Evolutionary conservation across 2,329 filamentous ascomycete genomes (phyloP).

Genomic region (Didymella sp.): DNA sequence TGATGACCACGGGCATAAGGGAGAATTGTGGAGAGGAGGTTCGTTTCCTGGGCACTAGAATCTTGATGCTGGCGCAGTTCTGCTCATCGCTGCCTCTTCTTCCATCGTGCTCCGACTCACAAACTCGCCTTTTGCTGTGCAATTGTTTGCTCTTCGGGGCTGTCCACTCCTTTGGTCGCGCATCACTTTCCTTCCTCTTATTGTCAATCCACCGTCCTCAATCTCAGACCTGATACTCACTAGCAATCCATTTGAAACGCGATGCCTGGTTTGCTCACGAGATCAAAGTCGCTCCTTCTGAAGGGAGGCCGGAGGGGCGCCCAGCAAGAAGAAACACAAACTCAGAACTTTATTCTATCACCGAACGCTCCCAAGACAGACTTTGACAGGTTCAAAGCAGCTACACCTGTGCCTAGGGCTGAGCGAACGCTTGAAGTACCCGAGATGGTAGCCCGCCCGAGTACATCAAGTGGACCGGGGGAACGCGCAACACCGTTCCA

Average conservation of each 20-base stretch:
- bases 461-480: constrained; percentile 44
- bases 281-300: constrained; percentile 49
- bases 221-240: constrained; percentile 41
- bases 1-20: constrained; percentile 40
- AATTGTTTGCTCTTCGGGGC: constrained; percentile 47
- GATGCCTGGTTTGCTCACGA: constrained; percentile 48
- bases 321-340: constrained; percentile 34
- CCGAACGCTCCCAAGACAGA: constrained; percentile 33
- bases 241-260: constrained; percentile 47
- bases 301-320: constrained; percentile 41
- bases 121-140: constrained; percentile 27
- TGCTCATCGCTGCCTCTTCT: constrained; percentile 29
- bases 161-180: constrained; percentile 50
- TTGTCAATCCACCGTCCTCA: constrained; percentile 31
- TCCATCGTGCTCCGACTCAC: constrained; percentile 28
- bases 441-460: constrained; percentile 44
- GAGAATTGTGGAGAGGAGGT: constrained; percentile 34
- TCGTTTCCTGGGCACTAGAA: constrained; percentile 34
- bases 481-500: constrained; percentile 46
- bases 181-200: constrained; percentile 25
- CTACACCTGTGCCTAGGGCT: constrained; percentile 35
- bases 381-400: constrained; percentile 43
- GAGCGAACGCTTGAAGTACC: constrained; percentile 37
- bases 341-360: constrained; percentile 32
- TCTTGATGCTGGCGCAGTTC: constrained; percentile 31